phyloP scores from a whole-genome alignment of 2,329 filamentous ascomycete genomes.

The Hypoxylon sp. region DNA sequence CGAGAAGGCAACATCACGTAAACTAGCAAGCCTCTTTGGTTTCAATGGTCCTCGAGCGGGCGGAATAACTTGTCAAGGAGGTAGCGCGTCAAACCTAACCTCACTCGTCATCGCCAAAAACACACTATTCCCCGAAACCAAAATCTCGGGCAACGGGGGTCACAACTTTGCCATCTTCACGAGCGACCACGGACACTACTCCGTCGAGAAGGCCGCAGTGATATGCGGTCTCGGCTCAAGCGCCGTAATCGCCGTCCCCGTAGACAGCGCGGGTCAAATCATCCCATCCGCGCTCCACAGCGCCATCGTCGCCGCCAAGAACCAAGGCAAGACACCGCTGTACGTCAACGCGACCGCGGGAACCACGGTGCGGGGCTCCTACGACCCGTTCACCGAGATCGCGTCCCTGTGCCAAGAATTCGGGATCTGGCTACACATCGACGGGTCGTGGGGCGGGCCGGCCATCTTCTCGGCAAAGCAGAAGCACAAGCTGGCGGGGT shows the following conservation, averaged over 20 bases:
- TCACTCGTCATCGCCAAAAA: slow-evolving; percentile 83
- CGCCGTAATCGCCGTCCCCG: slow-evolving; percentile 76
- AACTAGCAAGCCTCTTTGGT: slow-evolving; percentile 80
- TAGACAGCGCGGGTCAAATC: slow-evolving; percentile 79
- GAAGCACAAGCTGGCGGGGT: slow-evolving; percentile 71
- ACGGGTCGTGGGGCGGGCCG: slow-evolving; percentile 89
- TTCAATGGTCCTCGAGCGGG: slow-evolving; percentile 73
- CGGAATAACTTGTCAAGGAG: slow-evolving; percentile 68
- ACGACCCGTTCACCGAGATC: slow-evolving; percentile 79
- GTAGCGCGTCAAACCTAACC: slow-evolving; percentile 74
- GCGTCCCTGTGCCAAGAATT: slow-evolving; percentile 74
- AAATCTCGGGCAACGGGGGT: slow-evolving; percentile 72
- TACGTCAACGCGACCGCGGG: slow-evolving; percentile 97
- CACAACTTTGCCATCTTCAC: slow-evolving; percentile 85
- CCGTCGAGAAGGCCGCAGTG: slow-evolving; percentile 92
- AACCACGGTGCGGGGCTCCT: slow-evolving; percentile 91
- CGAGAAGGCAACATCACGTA: slow-evolving; percentile 81
- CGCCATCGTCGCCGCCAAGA: slow-evolving; percentile 67
- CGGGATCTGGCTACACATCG: slow-evolving; percentile 90
- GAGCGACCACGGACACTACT: slow-evolving; percentile 90
- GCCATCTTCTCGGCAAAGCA: slow-evolving; percentile 77
- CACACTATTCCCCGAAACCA: slow-evolving; percentile 81
- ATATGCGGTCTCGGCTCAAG: slow-evolving; percentile 83
- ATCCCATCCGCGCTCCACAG: slow-evolving; percentile 69
- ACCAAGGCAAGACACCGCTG: slow-evolving; percentile 79